phyloP scores from a whole-genome alignment of 177 flowering plant genomes.

The Telopea speciosissima region DNA sequence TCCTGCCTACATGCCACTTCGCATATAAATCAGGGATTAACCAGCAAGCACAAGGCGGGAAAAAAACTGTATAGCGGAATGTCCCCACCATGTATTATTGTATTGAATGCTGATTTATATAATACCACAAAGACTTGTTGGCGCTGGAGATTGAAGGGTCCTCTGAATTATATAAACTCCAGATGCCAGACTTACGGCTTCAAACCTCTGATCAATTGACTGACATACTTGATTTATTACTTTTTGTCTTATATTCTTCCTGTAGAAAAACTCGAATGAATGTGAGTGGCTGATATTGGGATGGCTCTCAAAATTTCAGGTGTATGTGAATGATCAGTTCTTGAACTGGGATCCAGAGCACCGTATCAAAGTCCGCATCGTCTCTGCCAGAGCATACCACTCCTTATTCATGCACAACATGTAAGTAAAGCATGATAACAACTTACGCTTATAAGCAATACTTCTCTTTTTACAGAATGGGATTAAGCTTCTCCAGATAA shows the following conservation, averaged over 20 bases:
- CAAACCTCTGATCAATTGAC: too few species aligned
- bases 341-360: constrained; percentile 76
- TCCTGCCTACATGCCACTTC: too few species aligned
- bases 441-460: neutral
- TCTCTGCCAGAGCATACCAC: constrained; percentile 79
- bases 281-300: neutral
- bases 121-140: too few species aligned
- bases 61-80: too few species aligned
- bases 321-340: constrained; percentile 72
- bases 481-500: constrained; percentile 25
- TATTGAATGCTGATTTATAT: too few species aligned
- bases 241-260: neutral
- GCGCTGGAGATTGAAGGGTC: too few species aligned
- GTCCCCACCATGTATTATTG: too few species aligned
- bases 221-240: neutral
- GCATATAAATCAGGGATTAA: too few species aligned
- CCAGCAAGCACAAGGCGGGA: too few species aligned
- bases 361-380: constrained; percentile 69
- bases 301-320: constrained; percentile 28
- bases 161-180: too few species aligned
- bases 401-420: constrained; percentile 86
- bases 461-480: neutral
- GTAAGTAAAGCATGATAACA: constrained; percentile 33
- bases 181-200: too few species aligned
- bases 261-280: neutral